Conservation (phyloP, 2,329 filamentous ascomycete genomes). For the Monosporascus sp. region DNA sequence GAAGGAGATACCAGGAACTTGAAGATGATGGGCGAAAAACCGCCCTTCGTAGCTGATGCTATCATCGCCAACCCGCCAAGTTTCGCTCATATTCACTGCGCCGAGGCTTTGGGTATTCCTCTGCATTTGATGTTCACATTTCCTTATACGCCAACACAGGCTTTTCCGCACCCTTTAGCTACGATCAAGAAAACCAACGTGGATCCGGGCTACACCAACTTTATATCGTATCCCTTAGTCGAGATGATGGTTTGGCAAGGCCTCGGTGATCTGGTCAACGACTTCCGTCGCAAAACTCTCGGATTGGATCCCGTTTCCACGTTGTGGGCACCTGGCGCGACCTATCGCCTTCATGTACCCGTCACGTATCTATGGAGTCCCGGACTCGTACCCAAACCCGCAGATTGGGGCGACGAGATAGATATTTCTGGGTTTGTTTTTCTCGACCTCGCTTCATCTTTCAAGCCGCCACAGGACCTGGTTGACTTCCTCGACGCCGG, state of each 20-base stretch:
- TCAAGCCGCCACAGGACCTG: conserved; percentile 52
- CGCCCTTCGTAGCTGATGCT: conserved; percentile 65
- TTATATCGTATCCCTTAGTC: conserved; percentile 73
- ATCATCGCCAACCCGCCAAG: conserved; percentile 81
- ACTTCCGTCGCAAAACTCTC: conserved; percentile 64
- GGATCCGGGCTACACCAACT: conserved; percentile 69
- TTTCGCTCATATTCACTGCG: conserved; percentile 75
- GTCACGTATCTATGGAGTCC: conserved; percentile 72
- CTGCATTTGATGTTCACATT: conserved; percentile 88
- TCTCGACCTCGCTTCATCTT: conserved; percentile 60
- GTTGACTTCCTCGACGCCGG: conserved; percentile 51
- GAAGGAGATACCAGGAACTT: conserved; percentile 55
- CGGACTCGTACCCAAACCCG: conserved; percentile 59
- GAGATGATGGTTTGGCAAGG: conserved; percentile 93
- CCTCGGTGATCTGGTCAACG: conserved; percentile 71
- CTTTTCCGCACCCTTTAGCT: conserved; percentile 73
- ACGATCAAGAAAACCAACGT: conserved; percentile 70
- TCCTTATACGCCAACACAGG: conserved; percentile 69
- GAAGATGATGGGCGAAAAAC: conserved; percentile 59
- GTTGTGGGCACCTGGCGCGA: conserved; percentile 69
- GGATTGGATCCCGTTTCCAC: conserved; percentile 69
- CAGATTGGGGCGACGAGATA: conserved; percentile 64
- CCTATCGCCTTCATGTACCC: conserved; percentile 68
- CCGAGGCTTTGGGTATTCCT: conserved; percentile 71
- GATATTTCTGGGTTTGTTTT: conserved; percentile 77